These are phyloP conservation scores for Eucalyptus marginata DNA, from an alignment of 345 rosid genomes.

Conservation along the genomic window DNA sequence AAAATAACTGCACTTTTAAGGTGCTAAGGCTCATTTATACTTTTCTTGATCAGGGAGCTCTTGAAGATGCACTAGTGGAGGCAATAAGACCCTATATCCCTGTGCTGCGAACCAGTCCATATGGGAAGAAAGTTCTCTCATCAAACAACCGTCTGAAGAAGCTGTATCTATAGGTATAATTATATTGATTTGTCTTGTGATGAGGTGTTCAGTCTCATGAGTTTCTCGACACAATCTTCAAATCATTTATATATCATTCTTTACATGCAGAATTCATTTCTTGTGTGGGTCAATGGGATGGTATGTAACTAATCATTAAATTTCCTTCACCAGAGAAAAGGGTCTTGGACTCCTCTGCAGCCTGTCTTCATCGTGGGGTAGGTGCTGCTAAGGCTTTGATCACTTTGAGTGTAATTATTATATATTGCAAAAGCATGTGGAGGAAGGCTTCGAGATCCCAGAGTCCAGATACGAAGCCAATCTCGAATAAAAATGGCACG, in stretches of 20 bases:
- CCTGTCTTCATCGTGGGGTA: background rate
- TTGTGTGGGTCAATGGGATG: background rate
- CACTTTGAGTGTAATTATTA: background rate
- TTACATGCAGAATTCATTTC: background rate
- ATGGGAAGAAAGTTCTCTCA: constrained; percentile 77
- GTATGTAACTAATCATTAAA: background rate
- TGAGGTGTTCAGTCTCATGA: background rate
- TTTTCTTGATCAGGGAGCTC: constrained; percentile 36
- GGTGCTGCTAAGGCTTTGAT: background rate
- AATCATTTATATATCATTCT: background rate
- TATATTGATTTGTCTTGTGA: background rate
- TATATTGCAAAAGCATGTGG: background rate
- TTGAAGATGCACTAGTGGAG: constrained; percentile 43
- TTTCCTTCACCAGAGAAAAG: background rate
- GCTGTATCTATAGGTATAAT: constrained; percentile 9
- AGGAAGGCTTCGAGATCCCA: background rate
- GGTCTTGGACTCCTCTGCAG: background rate
- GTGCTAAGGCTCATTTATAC: background rate
- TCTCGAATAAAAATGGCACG: background rate
- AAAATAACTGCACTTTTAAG: background rate
- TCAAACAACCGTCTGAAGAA: constrained; percentile 44
- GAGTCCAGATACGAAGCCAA: background rate
- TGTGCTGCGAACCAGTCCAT: constrained; percentile 58
- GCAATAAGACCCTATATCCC: constrained; percentile 53
- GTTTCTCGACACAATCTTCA: background rate